Conservation (phyloP, 257 asterid genomes). For the Lycium ferocissimum region DNA sequence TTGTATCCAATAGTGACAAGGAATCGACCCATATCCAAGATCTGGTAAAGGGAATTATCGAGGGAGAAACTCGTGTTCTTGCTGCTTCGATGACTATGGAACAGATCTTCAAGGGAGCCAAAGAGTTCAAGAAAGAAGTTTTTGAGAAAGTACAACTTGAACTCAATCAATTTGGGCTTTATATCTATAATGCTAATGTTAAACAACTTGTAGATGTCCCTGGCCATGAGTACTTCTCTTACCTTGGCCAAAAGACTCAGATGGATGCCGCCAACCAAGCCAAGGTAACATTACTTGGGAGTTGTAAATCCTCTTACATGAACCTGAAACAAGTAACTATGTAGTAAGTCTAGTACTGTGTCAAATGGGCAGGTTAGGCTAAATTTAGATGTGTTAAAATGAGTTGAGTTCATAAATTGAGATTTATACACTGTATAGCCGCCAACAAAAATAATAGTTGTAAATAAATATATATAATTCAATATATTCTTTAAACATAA, state of each 20-base stretch:
- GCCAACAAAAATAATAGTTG: no score
- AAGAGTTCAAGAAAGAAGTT: slow-evolving; percentile 62
- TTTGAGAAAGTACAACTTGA: slow-evolving; percentile 72
- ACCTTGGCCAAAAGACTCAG: slow-evolving; percentile 68
- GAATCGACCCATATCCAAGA: slow-evolving; percentile 58
- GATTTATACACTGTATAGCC: no score
- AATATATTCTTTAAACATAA: no score
- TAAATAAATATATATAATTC: no score
- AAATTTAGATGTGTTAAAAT: no score
- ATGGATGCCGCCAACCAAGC: slow-evolving; percentile 78
- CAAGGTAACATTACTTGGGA: background rate
- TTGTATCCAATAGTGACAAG: slow-evolving; percentile 61
- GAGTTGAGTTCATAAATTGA: no score
- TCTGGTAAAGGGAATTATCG: slow-evolving; percentile 72
- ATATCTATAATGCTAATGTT: slow-evolving; percentile 72
- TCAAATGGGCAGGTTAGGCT: no score
- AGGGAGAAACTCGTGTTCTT: slow-evolving; percentile 72
- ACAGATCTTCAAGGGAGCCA: slow-evolving; percentile 61
- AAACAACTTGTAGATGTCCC: slow-evolving; percentile 73
- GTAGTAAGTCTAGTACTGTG: no score
- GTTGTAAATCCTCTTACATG: no score
- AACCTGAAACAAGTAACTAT: no score
- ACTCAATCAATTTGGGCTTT: slow-evolving; percentile 62
- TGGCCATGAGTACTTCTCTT: slow-evolving; percentile 75
- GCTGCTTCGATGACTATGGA: slow-evolving; percentile 85